Base-by-base conservation (phyloP, 2,329 filamentous ascomycete genomes). In the Xylaria arbuscula region DNA sequence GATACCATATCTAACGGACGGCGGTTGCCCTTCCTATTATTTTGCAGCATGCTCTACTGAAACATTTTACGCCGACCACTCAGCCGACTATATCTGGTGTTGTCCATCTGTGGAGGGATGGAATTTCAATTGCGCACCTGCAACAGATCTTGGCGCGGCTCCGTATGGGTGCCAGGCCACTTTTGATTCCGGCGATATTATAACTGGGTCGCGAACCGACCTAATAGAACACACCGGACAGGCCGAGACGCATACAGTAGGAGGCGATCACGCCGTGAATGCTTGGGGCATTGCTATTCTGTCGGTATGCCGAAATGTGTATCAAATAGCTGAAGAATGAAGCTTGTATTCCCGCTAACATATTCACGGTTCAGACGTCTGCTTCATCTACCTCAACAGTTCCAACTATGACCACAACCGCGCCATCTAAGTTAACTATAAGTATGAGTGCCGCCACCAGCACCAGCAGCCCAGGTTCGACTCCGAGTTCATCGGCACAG, bases 251-350 rank as follows among this genome's bases (percentile, higher is more conserved):
- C 58, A 67, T 62, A 67, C 64, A 19, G 10, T 61, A 1, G 36
- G 22, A 3, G n/a, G 4, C 7, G 56, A 66, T 22, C 1, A 24
- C 13, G 56, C 51, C 9, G 64, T 67, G 32, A 62, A 67, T 45
- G 64, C 58, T 51, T 67, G 64, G 64, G 64, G 64, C n/a, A 67
- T 67, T 58, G 64, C 58, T 28, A 19, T 67, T n/a, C 58, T 62
- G 28, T 56, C 53, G 28, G 64, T 62, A 11, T 62, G 64, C 17
- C 32, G 8, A 57, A 34, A 15, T 24, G 1, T 62, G 40, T 63
- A 28, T 28, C 28, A 28, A 28, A 5, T 5, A 28, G 28, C 28
- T 28, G 28, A 28, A 28, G 2, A 28, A 28, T 28, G 28, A 28
- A 28, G 28, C 28, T 28, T 28, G 28, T 28, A 28, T 28, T 28